phyloP scores from a whole-genome alignment of 1,284 basidiomycete genomes.

The Boletus hoseneyae region DNA sequence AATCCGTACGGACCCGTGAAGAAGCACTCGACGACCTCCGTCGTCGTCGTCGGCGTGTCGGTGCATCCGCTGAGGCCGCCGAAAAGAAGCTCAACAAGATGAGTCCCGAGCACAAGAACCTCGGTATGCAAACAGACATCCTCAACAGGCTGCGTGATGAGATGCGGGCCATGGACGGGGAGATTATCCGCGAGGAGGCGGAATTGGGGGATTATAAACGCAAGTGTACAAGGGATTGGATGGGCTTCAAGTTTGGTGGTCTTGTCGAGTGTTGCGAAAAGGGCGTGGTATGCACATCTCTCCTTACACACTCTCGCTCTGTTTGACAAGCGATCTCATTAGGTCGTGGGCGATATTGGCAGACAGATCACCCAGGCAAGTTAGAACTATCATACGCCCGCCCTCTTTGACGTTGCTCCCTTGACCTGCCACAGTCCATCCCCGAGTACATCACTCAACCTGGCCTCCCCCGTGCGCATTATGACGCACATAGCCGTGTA shows the following conservation, averaged over 20 bases:
- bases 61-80: slow-evolving; percentile 77
- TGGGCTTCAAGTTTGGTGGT: slow-evolving; percentile 87
- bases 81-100: slow-evolving; percentile 91
- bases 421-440: slow-evolving; percentile 58
- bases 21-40: slow-evolving; percentile 80
- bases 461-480: slow-evolving; percentile 73
- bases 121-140: slow-evolving; percentile 71
- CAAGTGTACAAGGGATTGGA: slow-evolving; percentile 61
- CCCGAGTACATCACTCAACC: slow-evolving; percentile 79
- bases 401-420: background rate
- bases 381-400: slow-evolving; percentile 6
- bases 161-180: slow-evolving; percentile 76
- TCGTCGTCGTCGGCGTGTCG: slow-evolving; percentile 64
- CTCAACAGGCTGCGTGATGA: slow-evolving; percentile 76
- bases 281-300: slow-evolving; percentile 49
- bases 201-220: slow-evolving; percentile 86
- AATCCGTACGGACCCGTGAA: slow-evolving; percentile 79
- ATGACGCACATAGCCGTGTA: slow-evolving; percentile 62
- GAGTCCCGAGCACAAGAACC: slow-evolving; percentile 88
- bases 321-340: slow-evolving; percentile 9
- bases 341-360: slow-evolving; percentile 82
- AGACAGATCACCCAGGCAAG: slow-evolving; percentile 71
- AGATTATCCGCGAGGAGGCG: slow-evolving; percentile 84
- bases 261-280: slow-evolving; percentile 86
- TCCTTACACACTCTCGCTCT: slow-evolving; percentile 27